Conservation (phyloP, 139 green algal species). For the Ulvella scutata region DNA sequence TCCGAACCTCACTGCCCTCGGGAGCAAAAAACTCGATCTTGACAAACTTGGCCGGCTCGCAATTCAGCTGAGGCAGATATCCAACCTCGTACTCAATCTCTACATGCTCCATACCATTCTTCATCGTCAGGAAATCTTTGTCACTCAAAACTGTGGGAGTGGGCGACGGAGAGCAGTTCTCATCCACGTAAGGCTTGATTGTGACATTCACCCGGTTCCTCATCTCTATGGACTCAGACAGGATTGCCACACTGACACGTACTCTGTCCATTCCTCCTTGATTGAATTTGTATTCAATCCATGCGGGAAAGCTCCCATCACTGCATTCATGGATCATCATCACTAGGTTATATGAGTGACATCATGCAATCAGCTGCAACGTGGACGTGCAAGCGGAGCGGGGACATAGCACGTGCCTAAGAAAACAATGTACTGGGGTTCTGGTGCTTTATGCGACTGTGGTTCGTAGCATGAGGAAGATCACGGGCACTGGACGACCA, state of each 20-base stretch:
- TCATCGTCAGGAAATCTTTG: background rate
- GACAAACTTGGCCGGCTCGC: background rate
- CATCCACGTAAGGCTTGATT: background rate
- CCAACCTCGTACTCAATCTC: background rate
- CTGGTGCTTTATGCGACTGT: no score
- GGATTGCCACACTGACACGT: background rate
- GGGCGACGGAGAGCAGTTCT: background rate
- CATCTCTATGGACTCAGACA: background rate
- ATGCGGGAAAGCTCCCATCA: background rate
- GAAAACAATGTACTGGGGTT: no score
- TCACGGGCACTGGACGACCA: no score
- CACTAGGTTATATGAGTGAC: no score
- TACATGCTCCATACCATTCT: background rate
- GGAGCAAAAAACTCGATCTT: background rate
- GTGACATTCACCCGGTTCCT: background rate
- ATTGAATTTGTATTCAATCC: background rate
- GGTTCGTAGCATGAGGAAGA: no score
- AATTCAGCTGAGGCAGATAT: background rate
- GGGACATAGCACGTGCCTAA: no score
- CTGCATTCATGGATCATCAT: no score
- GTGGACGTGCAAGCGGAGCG: no score
- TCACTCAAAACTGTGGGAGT: background rate
- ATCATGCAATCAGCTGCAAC: no score
- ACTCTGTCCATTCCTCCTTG: background rate
- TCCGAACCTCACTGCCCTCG: background rate